Percentiles rank a stretch among this genome's conserved stretches.
phyloP scores from a whole-genome alignment of 805 yeast species.

The Kurtzmaniella fragi region DNA sequence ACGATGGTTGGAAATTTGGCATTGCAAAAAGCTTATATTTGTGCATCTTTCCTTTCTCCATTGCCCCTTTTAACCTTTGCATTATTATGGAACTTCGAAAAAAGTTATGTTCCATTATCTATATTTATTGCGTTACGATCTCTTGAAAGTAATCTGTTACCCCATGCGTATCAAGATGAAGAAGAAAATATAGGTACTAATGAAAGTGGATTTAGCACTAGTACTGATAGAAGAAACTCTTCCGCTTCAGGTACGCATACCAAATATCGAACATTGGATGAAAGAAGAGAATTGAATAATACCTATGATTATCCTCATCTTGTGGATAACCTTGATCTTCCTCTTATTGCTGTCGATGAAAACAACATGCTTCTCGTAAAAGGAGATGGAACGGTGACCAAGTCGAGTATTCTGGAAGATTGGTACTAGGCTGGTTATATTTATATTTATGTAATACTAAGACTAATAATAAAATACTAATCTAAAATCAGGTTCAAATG shows the following conservation, averaged over 20 bases:
- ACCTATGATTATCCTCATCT: slow-evolving; percentile 76
- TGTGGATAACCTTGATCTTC: slow-evolving; percentile 71
- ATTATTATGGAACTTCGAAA: slow-evolving; percentile 76
- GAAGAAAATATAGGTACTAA: neutral
- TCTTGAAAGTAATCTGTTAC: slow-evolving; percentile 44
- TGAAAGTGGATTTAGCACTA: slow-evolving; percentile 1
- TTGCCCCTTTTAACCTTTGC: slow-evolving; percentile 65
- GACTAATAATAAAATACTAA: slow-evolving; percentile 1
- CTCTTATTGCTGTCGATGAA: slow-evolving; percentile 71
- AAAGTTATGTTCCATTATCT: slow-evolving; percentile 73
- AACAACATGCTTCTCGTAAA: slow-evolving; percentile 26
- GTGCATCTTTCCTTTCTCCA: slow-evolving; percentile 71
- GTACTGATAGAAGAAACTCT: slow-evolving; percentile 2
- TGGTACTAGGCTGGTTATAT: neutral
- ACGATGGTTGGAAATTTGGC: slow-evolving; percentile 92
- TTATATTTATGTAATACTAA: neutral
- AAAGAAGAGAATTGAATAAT: slow-evolving; percentile 64
- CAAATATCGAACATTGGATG: slow-evolving; percentile 61
- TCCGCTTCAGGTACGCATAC: slow-evolving; percentile 10
- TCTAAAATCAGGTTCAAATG: neutral
- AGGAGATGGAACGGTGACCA: slow-evolving; percentile 18
- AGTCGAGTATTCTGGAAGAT: slow-evolving; percentile 1
- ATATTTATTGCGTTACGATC: slow-evolving; percentile 85
- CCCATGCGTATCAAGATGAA: slow-evolving; percentile 18
- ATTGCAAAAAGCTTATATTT: slow-evolving; percentile 69